Evolutionary conservation across 148 eudicot genomes (phyloP), one percentile per base, ranked within the genome.

Genomic region (Cornus suecica): DNA sequence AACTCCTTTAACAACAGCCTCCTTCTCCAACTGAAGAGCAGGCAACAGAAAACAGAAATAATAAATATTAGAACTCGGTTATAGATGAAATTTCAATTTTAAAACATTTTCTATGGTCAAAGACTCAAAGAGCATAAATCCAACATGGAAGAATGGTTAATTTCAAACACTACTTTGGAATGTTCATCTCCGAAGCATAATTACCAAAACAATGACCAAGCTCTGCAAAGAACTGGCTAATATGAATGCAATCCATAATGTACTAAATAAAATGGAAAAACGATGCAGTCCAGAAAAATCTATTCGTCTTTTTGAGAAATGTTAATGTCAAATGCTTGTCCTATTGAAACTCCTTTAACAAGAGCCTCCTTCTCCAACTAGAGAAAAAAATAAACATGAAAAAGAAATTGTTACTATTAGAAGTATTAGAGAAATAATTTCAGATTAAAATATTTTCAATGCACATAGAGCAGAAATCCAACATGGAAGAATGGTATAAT

Each of bases 311-410:
- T n/a, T n/a, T n/a, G 99, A 77, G 99, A 97, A 79, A 92, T 92
- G 68, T 87, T 94, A 60, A 92, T 88, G 82, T 95, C 97, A 66
- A 85, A 83, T 74, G 97, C 86, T 75, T 92, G 91, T 76, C 81
- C 84, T 31, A 87, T 27, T 52, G 93, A 94, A 80, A 88, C 88
- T 77, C 99, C 99, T 88, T 89, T 95, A 70, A 81, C 86, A 80
- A 84, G 83, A 73, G 99, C 99, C 88, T 94, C 99, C 86, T 94
- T 94, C 84, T 94, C 99, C 88, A 94, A 80, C 99, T 94, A 89
- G 70, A n/a, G n/a, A 78, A 45, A 66, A 69, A 27, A 79, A 4
- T 1, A 62, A 26, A 31, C 6, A 42, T 16, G 18, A 23, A 60
- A 66, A 54, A 29, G 41, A 2, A 75, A 66, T 45, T 66, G 28